phyloP scores from a whole-genome alignment of 2,329 filamentous ascomycete species.

The Dactylonectria estremocensis region DNA sequence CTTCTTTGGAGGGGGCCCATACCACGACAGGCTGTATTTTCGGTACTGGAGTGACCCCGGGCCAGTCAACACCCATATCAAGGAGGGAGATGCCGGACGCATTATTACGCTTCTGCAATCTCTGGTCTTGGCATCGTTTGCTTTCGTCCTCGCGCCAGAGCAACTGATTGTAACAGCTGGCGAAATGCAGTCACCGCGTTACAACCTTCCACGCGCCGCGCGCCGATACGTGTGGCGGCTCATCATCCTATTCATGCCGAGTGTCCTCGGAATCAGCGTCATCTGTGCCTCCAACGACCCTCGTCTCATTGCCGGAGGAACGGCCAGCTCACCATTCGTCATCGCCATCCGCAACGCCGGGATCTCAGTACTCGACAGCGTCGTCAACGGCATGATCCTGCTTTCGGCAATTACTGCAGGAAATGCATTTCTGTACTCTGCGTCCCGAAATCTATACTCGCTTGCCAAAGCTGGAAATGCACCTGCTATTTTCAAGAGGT shows the following conservation, averaged over 20 bases:
- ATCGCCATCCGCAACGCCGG: slow-evolving; percentile 77
- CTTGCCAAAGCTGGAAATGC: slow-evolving; percentile 78
- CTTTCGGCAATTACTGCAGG: slow-evolving; percentile 75
- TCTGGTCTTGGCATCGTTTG: slow-evolving; percentile 25
- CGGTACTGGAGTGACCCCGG: slow-evolving; percentile 54
- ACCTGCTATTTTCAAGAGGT: slow-evolving; percentile 71
- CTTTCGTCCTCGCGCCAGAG: slow-evolving; percentile 44
- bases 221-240: slow-evolving; percentile 47
- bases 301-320: slow-evolving; percentile 46
- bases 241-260: slow-evolving; percentile 44
- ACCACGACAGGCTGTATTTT: slow-evolving; percentile 58
- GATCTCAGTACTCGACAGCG: slow-evolving; percentile 73
- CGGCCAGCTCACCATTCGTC: slow-evolving; percentile 72
- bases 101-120: slow-evolving; percentile 25
- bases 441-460: slow-evolving; percentile 75
- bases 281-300: slow-evolving; percentile 1
- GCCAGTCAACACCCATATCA: not conserved
- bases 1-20: slow-evolving; percentile 68
- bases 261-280: not conserved
- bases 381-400: slow-evolving; percentile 78
- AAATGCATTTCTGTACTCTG: slow-evolving; percentile 75
- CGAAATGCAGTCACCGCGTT: slow-evolving; percentile 48
- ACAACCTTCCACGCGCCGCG: slow-evolving; percentile 48
- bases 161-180: slow-evolving; percentile 46
- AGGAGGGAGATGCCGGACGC: not conserved